Evolutionary conservation across 2,329 filamentous ascomycete genomes (phyloP).

Genomic region (Claviceps arundinis): DNA sequence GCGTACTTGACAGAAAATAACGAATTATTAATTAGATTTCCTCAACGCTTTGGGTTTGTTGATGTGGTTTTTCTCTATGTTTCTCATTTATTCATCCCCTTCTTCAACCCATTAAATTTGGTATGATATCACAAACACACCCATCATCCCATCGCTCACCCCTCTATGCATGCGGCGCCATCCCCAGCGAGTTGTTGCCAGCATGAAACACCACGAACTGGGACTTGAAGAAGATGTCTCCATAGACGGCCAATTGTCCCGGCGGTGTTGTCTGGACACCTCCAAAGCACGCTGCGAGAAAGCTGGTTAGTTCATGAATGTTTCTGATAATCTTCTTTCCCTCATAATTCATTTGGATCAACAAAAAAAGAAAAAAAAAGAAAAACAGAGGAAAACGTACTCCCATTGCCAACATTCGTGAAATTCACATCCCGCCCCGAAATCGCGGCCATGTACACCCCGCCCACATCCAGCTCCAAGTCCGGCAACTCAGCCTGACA

Average conservation of each 20-base stretch:
- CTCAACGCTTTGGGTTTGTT: too few species aligned
- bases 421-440: slow-evolving; percentile 42
- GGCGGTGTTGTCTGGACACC: slow-evolving; percentile 48
- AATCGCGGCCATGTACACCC: slow-evolving; percentile 41
- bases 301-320: background rate
- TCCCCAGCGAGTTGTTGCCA: slow-evolving; percentile 39
- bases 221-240: slow-evolving; percentile 49
- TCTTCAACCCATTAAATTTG: background rate
- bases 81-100: too few species aligned
- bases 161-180: slow-evolving; percentile 23
- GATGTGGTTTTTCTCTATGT: too few species aligned
- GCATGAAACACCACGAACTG: slow-evolving; percentile 45
- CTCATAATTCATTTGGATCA: background rate
- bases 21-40: too few species aligned
- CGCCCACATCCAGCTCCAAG: slow-evolving; percentile 41
- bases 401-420: slow-evolving; percentile 32
- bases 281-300: slow-evolving; percentile 47
- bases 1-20: too few species aligned
- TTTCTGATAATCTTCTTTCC: background rate
- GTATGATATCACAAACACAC: background rate
- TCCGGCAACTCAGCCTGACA: slow-evolving; percentile 32
- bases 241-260: slow-evolving; percentile 44
- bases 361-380: background rate
- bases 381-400: slow-evolving; percentile 20
- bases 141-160: background rate